phyloP scores from a whole-genome alignment of 148 eudicot species.

The Nyssa sinensis region DNA sequence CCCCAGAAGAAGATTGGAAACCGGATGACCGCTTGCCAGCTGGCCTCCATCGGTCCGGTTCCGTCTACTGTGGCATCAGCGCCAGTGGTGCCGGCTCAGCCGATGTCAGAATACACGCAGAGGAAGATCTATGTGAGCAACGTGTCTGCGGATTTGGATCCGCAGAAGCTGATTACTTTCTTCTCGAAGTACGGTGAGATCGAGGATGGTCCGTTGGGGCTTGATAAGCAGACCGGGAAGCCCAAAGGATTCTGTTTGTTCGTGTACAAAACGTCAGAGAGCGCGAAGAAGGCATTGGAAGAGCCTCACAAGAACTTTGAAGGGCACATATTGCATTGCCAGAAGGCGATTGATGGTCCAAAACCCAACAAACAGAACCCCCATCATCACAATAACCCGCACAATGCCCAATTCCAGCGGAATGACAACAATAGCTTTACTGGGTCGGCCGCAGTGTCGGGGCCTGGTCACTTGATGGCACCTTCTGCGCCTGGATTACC shows the following conservation, averaged over 20 bases:
- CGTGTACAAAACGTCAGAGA: slow-evolving; percentile 65
- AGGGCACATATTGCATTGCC: slow-evolving; percentile 65
- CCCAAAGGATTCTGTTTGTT: slow-evolving; percentile 87
- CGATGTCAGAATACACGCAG: slow-evolving; percentile 71
- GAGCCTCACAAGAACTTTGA: slow-evolving; percentile 90
- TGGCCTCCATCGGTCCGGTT: slow-evolving; percentile 85
- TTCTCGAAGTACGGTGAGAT: slow-evolving; percentile 82
- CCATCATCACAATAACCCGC: too few relatives aligned
- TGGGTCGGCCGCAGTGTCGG: slow-evolving; percentile 25
- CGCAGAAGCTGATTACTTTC: slow-evolving; percentile 45
- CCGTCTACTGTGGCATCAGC: slow-evolving; percentile 32
- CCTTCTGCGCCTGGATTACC: slow-evolving; percentile 44
- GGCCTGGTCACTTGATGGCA: slow-evolving; percentile 55
- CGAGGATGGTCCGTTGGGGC: slow-evolving; percentile 92
- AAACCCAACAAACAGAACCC: slow-evolving; percentile 60
- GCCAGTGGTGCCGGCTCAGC: too few relatives aligned
- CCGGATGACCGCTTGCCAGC: slow-evolving; percentile 72
- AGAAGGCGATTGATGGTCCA: slow-evolving; percentile 85
- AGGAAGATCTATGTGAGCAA: slow-evolving; percentile 91
- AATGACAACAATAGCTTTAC: slow-evolving; percentile 51
- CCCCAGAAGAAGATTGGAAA: slow-evolving; percentile 88
- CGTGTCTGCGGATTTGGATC: slow-evolving; percentile 74
- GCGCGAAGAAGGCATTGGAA: slow-evolving; percentile 74
- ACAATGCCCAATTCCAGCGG: slow-evolving; percentile 45
- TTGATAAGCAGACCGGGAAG: slow-evolving; percentile 81